These are phyloP conservation scores for Penicillium glabrum DNA, from an alignment of 2,329 filamentous ascomycete species.

Conservation along the genomic window DNA sequence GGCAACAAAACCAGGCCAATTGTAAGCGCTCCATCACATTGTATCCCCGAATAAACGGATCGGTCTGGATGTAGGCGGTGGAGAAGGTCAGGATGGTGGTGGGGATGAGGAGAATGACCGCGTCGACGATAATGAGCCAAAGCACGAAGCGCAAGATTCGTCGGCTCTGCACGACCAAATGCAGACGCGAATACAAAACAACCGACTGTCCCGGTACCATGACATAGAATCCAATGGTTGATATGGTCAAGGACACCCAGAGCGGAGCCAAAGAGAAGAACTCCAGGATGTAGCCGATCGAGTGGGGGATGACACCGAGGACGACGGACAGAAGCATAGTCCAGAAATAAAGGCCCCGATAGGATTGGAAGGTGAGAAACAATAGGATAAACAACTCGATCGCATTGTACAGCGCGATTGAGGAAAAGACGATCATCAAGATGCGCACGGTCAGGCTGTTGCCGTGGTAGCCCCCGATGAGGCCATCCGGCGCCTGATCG, in stretches of 20 bases:
- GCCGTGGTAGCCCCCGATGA: slow-evolving; percentile 29
- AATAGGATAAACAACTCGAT: slow-evolving; percentile 41
- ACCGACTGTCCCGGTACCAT: slow-evolving; percentile 63
- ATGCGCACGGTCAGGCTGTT: slow-evolving; percentile 23
- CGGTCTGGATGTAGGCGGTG: slow-evolving; percentile 25
- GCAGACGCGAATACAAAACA: slow-evolving; percentile 64
- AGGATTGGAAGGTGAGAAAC: slow-evolving; percentile 38
- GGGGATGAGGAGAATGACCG: slow-evolving; percentile 52
- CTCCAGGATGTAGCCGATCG: slow-evolving; percentile 42
- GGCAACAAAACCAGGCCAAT: slow-evolving; percentile 44
- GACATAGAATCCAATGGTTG: slow-evolving; percentile 55
- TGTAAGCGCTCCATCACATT: slow-evolving; percentile 46
- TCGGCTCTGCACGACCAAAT: slow-evolving; percentile 56
- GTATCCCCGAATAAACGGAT: slow-evolving; percentile 37
- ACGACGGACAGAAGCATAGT: slow-evolving; percentile 37
- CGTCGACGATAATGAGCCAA: slow-evolving; percentile 58
- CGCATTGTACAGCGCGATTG: slow-evolving; percentile 51
- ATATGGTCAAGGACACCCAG: slow-evolving; percentile 40
- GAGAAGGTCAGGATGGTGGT: slow-evolving; percentile 57
- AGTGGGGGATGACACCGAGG: slow-evolving; percentile 36
- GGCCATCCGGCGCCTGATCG: slow-evolving; percentile 27
- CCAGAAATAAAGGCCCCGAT: slow-evolving; percentile 44
- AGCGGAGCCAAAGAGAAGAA: slow-evolving; percentile 35
- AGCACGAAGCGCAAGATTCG: slow-evolving; percentile 51
- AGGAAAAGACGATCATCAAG: slow-evolving; percentile 33